phyloP scores from a whole-genome alignment of 495 filamentous ascomycete genomes.

The Opeltia flavorubescens region DNA sequence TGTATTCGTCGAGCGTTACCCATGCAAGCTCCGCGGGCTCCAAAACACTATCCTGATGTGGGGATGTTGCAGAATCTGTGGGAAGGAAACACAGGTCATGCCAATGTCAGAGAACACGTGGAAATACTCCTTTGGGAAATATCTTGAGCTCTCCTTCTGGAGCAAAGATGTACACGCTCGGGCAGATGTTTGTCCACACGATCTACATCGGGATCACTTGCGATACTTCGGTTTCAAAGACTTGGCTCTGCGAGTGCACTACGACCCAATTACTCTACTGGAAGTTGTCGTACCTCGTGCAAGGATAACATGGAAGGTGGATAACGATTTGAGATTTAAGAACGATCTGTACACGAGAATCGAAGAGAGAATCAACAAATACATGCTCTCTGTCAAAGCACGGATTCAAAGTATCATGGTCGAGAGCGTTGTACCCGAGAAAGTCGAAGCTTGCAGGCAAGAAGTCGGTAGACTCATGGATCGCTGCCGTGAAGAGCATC shows the following conservation, averaged over 20 bases:
- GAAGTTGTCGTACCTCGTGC: conserved; percentile 88
- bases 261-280: conserved; percentile 81
- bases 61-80: conserved; percentile 87
- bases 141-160: conserved; percentile 94
- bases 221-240: conserved; percentile 84
- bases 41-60: conserved; percentile 88
- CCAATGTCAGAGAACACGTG: conserved; percentile 93
- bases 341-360: conserved; percentile 76
- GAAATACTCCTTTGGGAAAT: conserved; percentile 98
- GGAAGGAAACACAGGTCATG: conserved; percentile 74
- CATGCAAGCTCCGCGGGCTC: conserved; percentile 52
- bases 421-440: conserved; percentile 78
- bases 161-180: conserved; percentile 67
- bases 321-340: conserved; percentile 77
- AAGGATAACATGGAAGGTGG: conserved; percentile 91
- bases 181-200: conserved; percentile 77
- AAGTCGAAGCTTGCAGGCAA: conserved; percentile 60
- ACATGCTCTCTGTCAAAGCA: conserved; percentile 71
- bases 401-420: conserved; percentile 78
- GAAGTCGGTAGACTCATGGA: conserved; percentile 64
- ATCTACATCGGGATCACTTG: conserved; percentile 81
- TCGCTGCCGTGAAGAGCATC: conserved; percentile 70
- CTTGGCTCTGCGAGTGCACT: conserved; percentile 75
- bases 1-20: conserved; percentile 66
- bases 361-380: conserved; percentile 67